These are phyloP conservation scores for Xylaria grammica DNA, from an alignment of 495 filamentous ascomycete genomes.

Conservation along the genomic window DNA sequence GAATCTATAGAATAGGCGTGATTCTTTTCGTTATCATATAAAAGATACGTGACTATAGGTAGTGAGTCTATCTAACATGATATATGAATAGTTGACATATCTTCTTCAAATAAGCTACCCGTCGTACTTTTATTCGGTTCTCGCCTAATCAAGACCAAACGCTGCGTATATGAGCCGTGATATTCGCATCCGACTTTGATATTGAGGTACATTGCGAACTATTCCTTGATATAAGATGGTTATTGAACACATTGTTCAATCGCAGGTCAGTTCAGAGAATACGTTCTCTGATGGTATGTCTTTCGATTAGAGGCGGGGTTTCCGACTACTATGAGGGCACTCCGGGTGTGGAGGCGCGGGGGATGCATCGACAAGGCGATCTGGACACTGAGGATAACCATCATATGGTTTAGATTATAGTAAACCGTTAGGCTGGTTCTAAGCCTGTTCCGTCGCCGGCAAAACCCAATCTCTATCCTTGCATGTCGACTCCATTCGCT, in stretches of 20 bases:
- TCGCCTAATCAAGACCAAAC: neutral
- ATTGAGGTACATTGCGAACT: too few species aligned
- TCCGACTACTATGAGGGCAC: neutral
- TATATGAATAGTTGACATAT: neutral
- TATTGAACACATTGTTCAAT: neutral
- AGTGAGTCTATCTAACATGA: neutral
- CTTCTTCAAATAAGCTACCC: neutral
- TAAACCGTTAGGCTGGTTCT: neutral
- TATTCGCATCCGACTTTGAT: neutral
- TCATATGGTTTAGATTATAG: neutral
- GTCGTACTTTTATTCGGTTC: neutral
- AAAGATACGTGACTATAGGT: neutral
- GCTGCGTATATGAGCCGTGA: neutral
- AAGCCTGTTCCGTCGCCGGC: slow-evolving; percentile 7
- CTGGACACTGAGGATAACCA: neutral
- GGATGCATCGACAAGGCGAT: neutral
- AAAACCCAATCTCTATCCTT: slow-evolving; percentile 29
- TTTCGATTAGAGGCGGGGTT: neutral
- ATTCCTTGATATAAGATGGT: neutral
- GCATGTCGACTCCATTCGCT: slow-evolving; percentile 32
- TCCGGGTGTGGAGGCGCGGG: neutral
- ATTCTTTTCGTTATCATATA: neutral
- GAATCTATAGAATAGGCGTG: too few species aligned
- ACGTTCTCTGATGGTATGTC: neutral
- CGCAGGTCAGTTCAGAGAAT: neutral